Base-by-base conservation (phyloP, 1,284 basidiomycete genomes). In the Xerocomus amazonicus region DNA sequence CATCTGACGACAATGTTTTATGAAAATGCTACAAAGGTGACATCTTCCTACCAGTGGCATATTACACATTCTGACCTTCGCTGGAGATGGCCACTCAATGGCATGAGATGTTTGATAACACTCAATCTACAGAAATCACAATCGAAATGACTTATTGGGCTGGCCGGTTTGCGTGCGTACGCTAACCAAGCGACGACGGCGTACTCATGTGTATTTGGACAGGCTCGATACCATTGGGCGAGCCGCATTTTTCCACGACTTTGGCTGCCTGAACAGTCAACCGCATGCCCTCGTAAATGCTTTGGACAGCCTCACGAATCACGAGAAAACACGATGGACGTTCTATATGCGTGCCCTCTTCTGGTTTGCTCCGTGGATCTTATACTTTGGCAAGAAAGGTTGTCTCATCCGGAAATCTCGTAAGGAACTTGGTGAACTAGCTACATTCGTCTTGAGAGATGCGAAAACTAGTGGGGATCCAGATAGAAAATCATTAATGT, bases 271-370 rank as follows among this genome's bases (percentile, higher is more conserved):
- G 26, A 45, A 72, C 14, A 76, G 73, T n/a, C 67, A 66, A 45
- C 65, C 74, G 2, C 72, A 77, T 56, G 59, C 69, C 17, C 61
- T 82, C 8, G 72, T 76, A 14, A 70, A 75, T 51, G 69, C 79
- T 12, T 61, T 82, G 36, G 79, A 82, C 53, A 73, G 73, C 29
- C 66, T 82, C 29, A 83, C 79, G 14, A 83, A 82, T 59, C 77
- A 75, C 35, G 73, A 80, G 57, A 73, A 79, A 58, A 78, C 72
- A 32, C 59, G 62, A n/a, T 73, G 76, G 40, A 79, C 81, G 2
- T 82, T 82, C 56, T 83, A 81, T 56, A 82, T 81, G 72, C 76
- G 78, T 36, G 80, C 80, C 34, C 64, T 82, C 26, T 81, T 83
- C 52, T 82, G 78, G 78, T 61, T 78, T 12, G 74, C 78, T 26